Evolutionary conservation across 148 eudicot genomes (phyloP), one percentile per base, ranked within the genome.

Genomic region (Fallopia convolvulus): DNA sequence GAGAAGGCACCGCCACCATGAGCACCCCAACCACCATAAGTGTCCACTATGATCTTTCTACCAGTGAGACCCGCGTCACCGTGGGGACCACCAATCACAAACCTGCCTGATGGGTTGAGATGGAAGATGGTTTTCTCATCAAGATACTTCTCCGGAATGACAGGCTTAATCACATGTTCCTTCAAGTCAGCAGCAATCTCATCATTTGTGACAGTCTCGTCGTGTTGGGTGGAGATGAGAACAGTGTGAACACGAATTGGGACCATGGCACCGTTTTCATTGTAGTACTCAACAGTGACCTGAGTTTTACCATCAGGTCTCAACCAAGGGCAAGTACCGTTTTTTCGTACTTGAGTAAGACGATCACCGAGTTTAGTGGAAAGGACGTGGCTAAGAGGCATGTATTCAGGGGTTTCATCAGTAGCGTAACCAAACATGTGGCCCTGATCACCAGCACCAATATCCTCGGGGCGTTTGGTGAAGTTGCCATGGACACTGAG

Each of bases 51-150:
- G 84, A 85, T 85, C 86, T 85, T 85, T 70, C 88, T 83, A 10
- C 88, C 88, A 2, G 88, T 85, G 70, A 85, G 85, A 74, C 88
- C 88, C 18, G 86, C 88, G 11, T 85, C 88, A 70, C 88, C 88
- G 13, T 85, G 88, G 44, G 88, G 88, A 32, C 88, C 88, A 49
- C 88, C 88, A 4, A 85, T 85, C 44, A 85, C 88, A 20, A 85
- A 85, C 18, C 88, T 85, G 60, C 88, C 88, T 26, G 88, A 85
- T 33, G 88, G 88, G 81, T 85, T 85, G 44, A 85, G 88, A 72
- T 85, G 88, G 81, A 85, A 85, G 88, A 85, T 85, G 82, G 88
- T 85, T 74, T 85, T 85, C 84, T 85, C 88, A 13, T 85, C 88
- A 36, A 85, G 88, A 83, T 85, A 85, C 81, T 83, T 85, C 75